phyloP scores from a whole-genome alignment of 2,329 filamentous ascomycete species.

The Trichoderma breve region DNA sequence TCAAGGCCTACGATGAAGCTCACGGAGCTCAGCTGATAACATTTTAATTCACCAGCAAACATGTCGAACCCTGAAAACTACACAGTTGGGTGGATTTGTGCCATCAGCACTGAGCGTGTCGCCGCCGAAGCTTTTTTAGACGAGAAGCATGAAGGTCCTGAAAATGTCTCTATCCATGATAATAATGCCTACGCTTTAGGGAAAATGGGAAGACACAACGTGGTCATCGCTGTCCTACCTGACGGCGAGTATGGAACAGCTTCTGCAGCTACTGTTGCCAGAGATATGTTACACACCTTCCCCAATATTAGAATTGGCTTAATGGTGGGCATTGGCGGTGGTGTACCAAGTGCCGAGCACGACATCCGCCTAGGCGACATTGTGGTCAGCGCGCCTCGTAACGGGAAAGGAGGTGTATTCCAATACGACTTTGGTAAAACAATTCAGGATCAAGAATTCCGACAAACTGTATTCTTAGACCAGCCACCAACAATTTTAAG shows the following conservation, averaged over 20 bases:
- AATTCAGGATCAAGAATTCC: constrained; percentile 23
- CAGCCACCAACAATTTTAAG: constrained; percentile 22
- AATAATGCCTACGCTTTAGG: constrained; percentile 11
- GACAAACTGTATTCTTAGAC: constrained; percentile 20
- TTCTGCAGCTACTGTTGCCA: constrained; percentile 28
- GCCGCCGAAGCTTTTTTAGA: constrained; percentile 31
- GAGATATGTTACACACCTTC: neutral
- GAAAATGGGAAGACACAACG: constrained; percentile 22
- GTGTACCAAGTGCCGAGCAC: constrained; percentile 33
- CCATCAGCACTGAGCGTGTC: constrained; percentile 36
- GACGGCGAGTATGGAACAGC: constrained; percentile 21
- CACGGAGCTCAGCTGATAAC: too few species aligned
- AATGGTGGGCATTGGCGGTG: constrained; percentile 28
- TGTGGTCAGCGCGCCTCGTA: neutral
- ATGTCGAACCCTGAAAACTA: constrained; percentile 26
- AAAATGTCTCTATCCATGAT: constrained; percentile 19
- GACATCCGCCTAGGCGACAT: constrained; percentile 34
- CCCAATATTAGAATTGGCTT: constrained; percentile 27
- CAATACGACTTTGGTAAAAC: constrained; percentile 17
- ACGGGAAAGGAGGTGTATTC: constrained; percentile 23
- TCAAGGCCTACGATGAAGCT: neutral
- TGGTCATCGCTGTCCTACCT: constrained; percentile 24
- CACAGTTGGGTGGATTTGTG: constrained; percentile 45
- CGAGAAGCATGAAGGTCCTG: neutral
- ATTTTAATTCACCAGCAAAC: too few species aligned